Base-by-base conservation (phyloP, 2,329 filamentous ascomycete species). In the Cladosporium sp. region DNA sequence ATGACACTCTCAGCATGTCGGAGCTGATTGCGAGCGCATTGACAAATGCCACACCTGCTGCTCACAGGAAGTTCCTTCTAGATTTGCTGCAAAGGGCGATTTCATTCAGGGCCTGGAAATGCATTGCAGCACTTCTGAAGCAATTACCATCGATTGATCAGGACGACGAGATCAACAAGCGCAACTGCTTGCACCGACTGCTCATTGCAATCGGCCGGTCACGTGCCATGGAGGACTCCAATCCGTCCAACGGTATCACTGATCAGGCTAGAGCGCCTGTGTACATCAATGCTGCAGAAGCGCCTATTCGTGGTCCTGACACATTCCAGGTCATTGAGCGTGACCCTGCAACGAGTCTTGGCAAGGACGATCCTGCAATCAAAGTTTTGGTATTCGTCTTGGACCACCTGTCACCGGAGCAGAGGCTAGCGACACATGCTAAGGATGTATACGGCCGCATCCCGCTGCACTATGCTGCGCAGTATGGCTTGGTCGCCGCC, bases 401-500 rank as follows among this genome's bases (percentile, higher is more conserved):
- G 4, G 86, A 91, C 47, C 78, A 80, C 25, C 79, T 99, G 7
- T 82, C 78, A 10, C 79, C 82, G 0, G 76, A 82, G 9, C 93
- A 97, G 64, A 83, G 87, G 10, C 63, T 71, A 12, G 87, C 88
- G 0, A 77, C 97, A 10, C 77, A 82, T 50, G 82, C 83, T 12
- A 85, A 82, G 59, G 93, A 97, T 73, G 81, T 85, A 0, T 89
- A 93, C 60, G 92, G 91, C 2, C 88, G 93, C 4, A 81, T 93
- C 13, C 91, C 93, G 1, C 79, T 97, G 10, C 93, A 97, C 71
- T 97, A 97, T 70, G 91, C 91, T 2, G 93, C 94, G 0, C 91
- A 97, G 70, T 96, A 95, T 69, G 94, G 94, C 2, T 91, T 97
- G 65, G 89, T 94, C 3, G 84, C 91, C n/a, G 87, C 97, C 9